These are phyloP conservation scores for Glutinoglossum americanum DNA, from an alignment of 495 filamentous ascomycete species.

Conservation along the genomic window DNA sequence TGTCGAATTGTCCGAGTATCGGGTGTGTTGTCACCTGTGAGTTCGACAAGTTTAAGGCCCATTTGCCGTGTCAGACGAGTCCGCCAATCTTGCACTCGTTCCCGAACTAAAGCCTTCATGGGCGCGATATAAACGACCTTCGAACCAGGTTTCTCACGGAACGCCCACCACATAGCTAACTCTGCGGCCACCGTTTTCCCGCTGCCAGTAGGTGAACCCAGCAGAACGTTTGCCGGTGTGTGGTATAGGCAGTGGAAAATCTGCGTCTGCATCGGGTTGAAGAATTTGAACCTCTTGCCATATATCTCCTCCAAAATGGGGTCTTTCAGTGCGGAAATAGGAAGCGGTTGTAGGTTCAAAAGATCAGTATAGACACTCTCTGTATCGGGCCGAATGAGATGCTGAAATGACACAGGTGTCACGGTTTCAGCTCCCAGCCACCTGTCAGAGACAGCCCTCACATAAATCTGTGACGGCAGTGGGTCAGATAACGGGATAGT, in stretches of 20 bases:
- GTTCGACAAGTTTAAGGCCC: constrained; percentile 78
- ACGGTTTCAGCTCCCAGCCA: constrained; percentile 98
- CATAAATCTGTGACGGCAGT: constrained; percentile 83
- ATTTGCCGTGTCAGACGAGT: constrained; percentile 62
- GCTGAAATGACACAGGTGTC: constrained; percentile 85
- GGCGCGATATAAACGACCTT: constrained; percentile 99
- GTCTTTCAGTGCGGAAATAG: constrained; percentile 74
- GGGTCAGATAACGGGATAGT: constrained; percentile 91
- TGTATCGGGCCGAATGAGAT: constrained; percentile 90
- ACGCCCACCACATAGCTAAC: constrained; percentile 99
- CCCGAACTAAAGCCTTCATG: constrained; percentile 95
- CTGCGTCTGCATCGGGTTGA: constrained; percentile 99
- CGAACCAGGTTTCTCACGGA: constrained; percentile 81
- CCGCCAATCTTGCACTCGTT: constrained; percentile 90
- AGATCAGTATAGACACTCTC: constrained; percentile 94
- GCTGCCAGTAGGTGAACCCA: constrained; percentile 93
- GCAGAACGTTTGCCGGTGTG: constrained; percentile 69
- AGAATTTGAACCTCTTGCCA: constrained; percentile 69
- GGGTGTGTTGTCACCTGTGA: constrained; percentile 96
- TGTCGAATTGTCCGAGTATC: constrained; percentile 86
- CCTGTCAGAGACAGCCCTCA: constrained; percentile 78
- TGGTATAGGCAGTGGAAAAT: constrained; percentile 93
- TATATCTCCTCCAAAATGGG: constrained; percentile 74
- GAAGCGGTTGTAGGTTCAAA: constrained; percentile 75
- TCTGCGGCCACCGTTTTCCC: constrained; percentile 94